These are phyloP conservation scores for Aspergillus calidoustus DNA, from an alignment of 2,329 filamentous ascomycete genomes.

Conservation along the genomic window DNA sequence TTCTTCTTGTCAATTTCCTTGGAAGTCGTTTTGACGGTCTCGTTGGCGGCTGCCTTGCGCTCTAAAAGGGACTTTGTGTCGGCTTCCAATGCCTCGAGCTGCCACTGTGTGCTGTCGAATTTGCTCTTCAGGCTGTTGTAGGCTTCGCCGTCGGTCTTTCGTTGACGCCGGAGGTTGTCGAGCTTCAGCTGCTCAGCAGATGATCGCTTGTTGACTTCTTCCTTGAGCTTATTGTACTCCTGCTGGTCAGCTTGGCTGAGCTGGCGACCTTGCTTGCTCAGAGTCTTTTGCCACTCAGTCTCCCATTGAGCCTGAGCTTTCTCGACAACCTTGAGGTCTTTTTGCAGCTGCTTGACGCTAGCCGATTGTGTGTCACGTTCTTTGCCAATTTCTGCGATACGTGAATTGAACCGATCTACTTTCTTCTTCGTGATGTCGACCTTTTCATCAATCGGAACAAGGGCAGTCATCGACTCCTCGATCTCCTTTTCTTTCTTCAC, in stretches of 20 bases:
- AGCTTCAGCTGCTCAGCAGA: conserved; percentile 81
- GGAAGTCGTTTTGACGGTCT: conserved; percentile 68
- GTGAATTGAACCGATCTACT: conserved; percentile 68
- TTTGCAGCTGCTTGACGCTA: conserved; percentile 74
- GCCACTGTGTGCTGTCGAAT: conserved; percentile 76
- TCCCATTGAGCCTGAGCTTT: conserved; percentile 90
- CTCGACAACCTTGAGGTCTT: conserved; percentile 80
- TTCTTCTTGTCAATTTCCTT: conserved; percentile 86
- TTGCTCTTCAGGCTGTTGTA: conserved; percentile 88
- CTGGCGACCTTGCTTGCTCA: conserved; percentile 84
- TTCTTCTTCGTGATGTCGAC: conserved; percentile 77
- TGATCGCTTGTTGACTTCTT: conserved; percentile 82
- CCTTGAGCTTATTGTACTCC: conserved; percentile 83
- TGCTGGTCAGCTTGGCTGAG: conserved; percentile 84
- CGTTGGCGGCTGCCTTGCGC: conserved; percentile 67
- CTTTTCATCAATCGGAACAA: conserved; percentile 92
- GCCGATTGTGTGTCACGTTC: conserved; percentile 74
- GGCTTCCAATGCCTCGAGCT: conserved; percentile 72
- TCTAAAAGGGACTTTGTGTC: conserved; percentile 73
- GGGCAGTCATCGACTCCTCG: conserved; percentile 80
- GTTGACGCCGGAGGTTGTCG: conserved; percentile 83
- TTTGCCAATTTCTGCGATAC: conserved; percentile 72
- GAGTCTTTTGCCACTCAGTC: conserved; percentile 79
- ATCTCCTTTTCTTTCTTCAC: conserved; percentile 84
- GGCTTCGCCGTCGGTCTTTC: conserved; percentile 89